phyloP scores from a whole-genome alignment of 768 basidiomycete genomes.

The Psilocybe cubensis region DNA sequence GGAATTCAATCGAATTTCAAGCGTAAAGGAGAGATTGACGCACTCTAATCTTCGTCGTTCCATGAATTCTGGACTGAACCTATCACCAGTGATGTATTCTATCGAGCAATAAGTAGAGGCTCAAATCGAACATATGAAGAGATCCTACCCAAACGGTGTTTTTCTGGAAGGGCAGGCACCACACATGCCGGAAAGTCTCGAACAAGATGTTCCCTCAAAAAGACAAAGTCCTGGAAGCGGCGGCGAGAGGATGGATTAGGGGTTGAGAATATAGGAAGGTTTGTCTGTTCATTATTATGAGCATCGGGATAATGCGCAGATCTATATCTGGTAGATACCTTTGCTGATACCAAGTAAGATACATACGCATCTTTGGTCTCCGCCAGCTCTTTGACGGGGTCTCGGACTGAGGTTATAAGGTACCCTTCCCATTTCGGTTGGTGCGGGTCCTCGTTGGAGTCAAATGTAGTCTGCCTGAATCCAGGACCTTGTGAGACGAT shows the following conservation, averaged over 20 bases:
- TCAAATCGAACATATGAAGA: not conserved
- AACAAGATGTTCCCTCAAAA: slow-evolving; percentile 84
- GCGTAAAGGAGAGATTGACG: slow-evolving; percentile 5
- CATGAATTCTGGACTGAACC: slow-evolving; percentile 97
- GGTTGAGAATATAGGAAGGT: slow-evolving; percentile 83
- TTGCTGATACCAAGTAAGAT: slow-evolving; percentile 88
- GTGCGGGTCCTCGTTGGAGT: slow-evolving; percentile 72
- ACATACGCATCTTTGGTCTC: slow-evolving; percentile 98
- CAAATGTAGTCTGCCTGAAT: slow-evolving; percentile 79
- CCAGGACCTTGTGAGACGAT: slow-evolving; percentile 63
- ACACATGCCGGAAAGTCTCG: slow-evolving; percentile 97
- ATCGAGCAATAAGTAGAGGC: slow-evolving; percentile 8
- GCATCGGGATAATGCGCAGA: not conserved
- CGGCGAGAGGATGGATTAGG: slow-evolving; percentile 77
- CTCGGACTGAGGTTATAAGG: slow-evolving; percentile 80
- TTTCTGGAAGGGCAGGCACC: slow-evolving; percentile 96
- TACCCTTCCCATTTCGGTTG: slow-evolving; percentile 93
- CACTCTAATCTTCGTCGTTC: slow-evolving; percentile 90
- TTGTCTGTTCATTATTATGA: slow-evolving; percentile 62
- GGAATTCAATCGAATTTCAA: not conserved
- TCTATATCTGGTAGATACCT: slow-evolving; percentile 50
- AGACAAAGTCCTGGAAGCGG: slow-evolving; percentile 97
- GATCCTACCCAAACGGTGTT: slow-evolving; percentile 84
- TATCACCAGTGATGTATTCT: slow-evolving; percentile 98
- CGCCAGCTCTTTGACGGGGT: slow-evolving; percentile 94